These are phyloP conservation scores for Neocallimastix lanati DNA, from an alignment of 192 early-diverging fungal species.

Conservation along the genomic window DNA sequence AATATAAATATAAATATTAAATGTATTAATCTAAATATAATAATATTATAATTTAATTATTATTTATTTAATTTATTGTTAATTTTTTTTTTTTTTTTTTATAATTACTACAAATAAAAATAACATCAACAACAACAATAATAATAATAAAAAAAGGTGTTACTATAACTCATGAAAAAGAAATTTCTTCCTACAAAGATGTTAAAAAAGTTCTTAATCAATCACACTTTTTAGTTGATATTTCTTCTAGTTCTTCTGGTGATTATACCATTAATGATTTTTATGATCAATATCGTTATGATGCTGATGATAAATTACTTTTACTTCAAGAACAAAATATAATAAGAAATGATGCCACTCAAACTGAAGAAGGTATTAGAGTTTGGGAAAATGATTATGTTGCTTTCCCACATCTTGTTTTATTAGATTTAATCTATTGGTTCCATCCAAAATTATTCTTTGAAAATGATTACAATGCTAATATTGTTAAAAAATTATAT, in stretches of 20 bases:
- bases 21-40: too few species aligned
- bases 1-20: too few species aligned
- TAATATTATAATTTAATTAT: too few species aligned
- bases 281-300: neutral
- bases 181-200: neutral
- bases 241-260: neutral
- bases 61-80: too few species aligned
- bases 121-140: too few species aligned
- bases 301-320: neutral
- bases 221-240: neutral
- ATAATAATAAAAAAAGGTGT: neutral
- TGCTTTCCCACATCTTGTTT: neutral
- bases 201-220: neutral
- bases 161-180: neutral
- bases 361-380: neutral
- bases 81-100: too few species aligned
- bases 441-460: neutral
- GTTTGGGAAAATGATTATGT: neutral
- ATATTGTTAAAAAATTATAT: neutral
- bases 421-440: neutral
- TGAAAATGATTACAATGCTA: neutral
- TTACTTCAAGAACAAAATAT: neutral
- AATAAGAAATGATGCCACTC: neutral
- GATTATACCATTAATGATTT: neutral
- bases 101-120: too few species aligned